phyloP scores from a whole-genome alignment of 2,329 filamentous ascomycete genomes.

The Apiospora sp. region DNA sequence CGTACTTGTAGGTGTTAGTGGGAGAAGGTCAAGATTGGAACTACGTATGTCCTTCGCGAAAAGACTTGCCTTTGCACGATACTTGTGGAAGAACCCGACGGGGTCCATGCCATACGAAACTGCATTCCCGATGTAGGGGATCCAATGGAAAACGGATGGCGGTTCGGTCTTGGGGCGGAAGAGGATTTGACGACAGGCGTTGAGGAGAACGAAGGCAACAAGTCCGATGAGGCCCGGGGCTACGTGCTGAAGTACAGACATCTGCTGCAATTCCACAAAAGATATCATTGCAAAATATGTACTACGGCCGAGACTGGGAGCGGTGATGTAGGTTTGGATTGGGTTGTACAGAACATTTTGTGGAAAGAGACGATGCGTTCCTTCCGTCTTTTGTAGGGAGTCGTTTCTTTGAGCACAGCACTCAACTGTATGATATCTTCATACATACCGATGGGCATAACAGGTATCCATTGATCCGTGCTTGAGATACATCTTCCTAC shows the following conservation, averaged over 20 bases:
- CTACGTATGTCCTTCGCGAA: background rate
- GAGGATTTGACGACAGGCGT: conserved; percentile 33
- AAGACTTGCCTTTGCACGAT: conserved; percentile 58
- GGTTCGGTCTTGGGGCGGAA: conserved; percentile 57
- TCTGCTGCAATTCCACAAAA: background rate
- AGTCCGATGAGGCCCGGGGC: background rate
- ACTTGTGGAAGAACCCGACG: conserved; percentile 70
- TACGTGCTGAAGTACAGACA: background rate
- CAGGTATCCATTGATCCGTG: background rate
- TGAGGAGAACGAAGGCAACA: conserved; percentile 24
- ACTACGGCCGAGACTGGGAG: background rate
- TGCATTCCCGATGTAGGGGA: conserved; percentile 73
- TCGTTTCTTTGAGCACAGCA: background rate
- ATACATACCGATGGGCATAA: background rate
- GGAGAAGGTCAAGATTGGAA: no score
- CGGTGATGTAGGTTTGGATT: background rate
- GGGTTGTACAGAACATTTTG: background rate
- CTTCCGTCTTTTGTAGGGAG: background rate
- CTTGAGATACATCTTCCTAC: background rate
- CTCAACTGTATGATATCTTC: background rate
- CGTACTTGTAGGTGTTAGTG: conserved; percentile 45
- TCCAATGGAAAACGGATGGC: conserved; percentile 66
- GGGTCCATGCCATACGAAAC: conserved; percentile 77
- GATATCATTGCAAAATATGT: background rate
- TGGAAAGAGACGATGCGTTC: background rate